These are phyloP conservation scores for Solanum clarkiae DNA, from an alignment of 257 asterid species.

Conservation along the genomic window DNA sequence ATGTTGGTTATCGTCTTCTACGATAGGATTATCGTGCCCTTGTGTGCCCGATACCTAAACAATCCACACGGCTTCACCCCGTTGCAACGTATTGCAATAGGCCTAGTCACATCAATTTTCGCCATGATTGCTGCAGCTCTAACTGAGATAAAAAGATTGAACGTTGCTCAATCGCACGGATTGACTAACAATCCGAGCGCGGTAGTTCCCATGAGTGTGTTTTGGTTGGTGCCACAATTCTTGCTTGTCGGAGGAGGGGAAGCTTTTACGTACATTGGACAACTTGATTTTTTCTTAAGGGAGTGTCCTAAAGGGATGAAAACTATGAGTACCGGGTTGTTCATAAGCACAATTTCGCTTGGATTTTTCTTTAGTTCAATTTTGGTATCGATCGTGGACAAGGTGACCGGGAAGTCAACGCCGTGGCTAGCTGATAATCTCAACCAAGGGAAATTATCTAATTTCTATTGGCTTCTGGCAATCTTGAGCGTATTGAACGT, in stretches of 20 bases:
- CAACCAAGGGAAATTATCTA: constrained; percentile 48
- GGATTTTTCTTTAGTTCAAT: constrained; percentile 67
- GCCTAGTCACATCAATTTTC: constrained; percentile 28
- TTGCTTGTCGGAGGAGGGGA: constrained; percentile 68
- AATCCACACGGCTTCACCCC: constrained; percentile 65
- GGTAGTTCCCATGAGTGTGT: constrained; percentile 40
- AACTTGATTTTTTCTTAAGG: constrained; percentile 70
- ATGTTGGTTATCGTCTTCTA: constrained; percentile 54
- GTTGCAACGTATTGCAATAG: constrained; percentile 46
- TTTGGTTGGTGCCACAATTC: constrained; percentile 69
- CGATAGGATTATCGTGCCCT: constrained; percentile 38
- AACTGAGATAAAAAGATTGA: constrained; percentile 34
- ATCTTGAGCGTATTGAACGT: constrained; percentile 43
- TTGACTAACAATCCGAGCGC: not conserved
- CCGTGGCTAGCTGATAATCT: constrained; percentile 78
- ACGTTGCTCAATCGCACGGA: constrained; percentile 25
- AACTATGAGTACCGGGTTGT: constrained; percentile 76
- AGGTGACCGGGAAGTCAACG: constrained; percentile 25
- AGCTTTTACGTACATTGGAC: constrained; percentile 81
- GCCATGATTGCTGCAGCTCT: constrained; percentile 58
- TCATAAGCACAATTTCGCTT: constrained; percentile 60
- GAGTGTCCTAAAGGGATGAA: constrained; percentile 94
- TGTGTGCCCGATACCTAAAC: constrained; percentile 15
- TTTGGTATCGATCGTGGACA: constrained; percentile 54
- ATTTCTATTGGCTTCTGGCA: constrained; percentile 71